Percentiles rank a stretch among this genome's conserved stretches.
These are phyloP conservation scores for Lactarius sanguifluus DNA, from an alignment of 768 basidiomycete genomes.

Conservation along the genomic window DNA sequence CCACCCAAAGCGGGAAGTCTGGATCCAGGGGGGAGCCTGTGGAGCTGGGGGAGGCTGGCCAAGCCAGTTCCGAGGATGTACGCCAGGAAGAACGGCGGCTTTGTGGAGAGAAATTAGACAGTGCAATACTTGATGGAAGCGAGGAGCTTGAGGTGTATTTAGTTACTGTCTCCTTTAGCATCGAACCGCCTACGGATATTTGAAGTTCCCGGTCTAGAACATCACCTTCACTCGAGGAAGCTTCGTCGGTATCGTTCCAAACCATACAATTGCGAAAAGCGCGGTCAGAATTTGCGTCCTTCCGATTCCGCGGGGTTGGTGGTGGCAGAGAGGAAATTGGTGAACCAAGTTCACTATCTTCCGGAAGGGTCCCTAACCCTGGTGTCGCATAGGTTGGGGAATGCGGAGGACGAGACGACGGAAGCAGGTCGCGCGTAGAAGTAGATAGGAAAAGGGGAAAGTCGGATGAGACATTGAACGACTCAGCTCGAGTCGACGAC, in stretches of 20 bases:
- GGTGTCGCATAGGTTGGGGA: slow-evolving; percentile 23
- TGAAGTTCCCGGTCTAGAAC: slow-evolving; percentile 17
- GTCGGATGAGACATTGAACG: slow-evolving; percentile 27
- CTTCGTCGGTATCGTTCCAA: slow-evolving; percentile 25
- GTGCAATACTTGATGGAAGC: slow-evolving; percentile 29
- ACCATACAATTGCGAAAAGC: slow-evolving; percentile 34
- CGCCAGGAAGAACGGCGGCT: slow-evolving; percentile 33
- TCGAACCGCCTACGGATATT: slow-evolving; percentile 10
- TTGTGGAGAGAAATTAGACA: slow-evolving; percentile 32
- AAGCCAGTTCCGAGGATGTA: slow-evolving; percentile 30
- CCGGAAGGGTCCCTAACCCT: slow-evolving; percentile 50
- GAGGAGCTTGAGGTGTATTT: slow-evolving; percentile 28
- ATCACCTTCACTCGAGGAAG: slow-evolving; percentile 17
- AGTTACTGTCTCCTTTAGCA: slow-evolving; percentile 6
- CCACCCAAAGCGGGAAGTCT: slow-evolving; percentile 18
- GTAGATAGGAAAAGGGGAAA: slow-evolving; percentile 29
- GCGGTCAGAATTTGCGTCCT: slow-evolving; percentile 29
- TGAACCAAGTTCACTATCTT: slow-evolving; percentile 45
- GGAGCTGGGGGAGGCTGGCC: slow-evolving; percentile 22
- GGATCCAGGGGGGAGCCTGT: slow-evolving; percentile 25
- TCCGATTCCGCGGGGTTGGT: slow-evolving; percentile 31
- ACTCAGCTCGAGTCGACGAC: neutral
- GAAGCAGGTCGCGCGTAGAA: slow-evolving; percentile 23
- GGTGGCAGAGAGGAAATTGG: slow-evolving; percentile 22
- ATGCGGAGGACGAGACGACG: slow-evolving; percentile 21